Evolutionary conservation across 257 asterid genomes (phyloP), one percentile per base, ranked within the genome.

Genomic region (Salvia splendens): DNA sequence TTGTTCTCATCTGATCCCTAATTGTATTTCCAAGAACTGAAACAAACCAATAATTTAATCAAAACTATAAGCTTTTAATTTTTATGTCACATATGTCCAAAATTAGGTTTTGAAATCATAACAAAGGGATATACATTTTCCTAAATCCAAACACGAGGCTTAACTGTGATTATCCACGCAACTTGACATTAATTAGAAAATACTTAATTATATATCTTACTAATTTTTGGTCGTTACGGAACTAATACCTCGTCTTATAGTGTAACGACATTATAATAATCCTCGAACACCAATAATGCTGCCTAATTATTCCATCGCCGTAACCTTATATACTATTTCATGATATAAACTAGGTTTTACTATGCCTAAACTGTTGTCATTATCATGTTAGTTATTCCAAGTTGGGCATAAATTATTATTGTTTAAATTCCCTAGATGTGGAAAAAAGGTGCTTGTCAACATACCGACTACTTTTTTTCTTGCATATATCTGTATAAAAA

Each of bases 1-100:
- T 75, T 75, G 76, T 65, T 75, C 73, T 68, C 47, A 53, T 73
- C 75, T 69, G 77, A 79, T 73, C 81, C 73, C 70, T 73, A 66
- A 65, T 78, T 73, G 61, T 81, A 80, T 73, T 76, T 80, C 74
- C 81, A 80, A 76, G 77, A 76, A 61, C 68, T 69, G 77, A 73
- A 79, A 75, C 63, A 69, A 68, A 72, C 78, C 43, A 75, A 42
- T 75, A 40, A 33, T 64, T 43, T 68, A 64, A 52, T 64, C 30
- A 45, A 56, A 40, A 53, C 30, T 12, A 24, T 24, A 56, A 32
- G 56, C 14, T 52, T 60, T 17, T 11, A 67, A 49, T 10, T 8
- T 59, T 24, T 24, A 24, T 24, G 2, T 20, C 46, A 4, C 20
- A 72, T 14, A 43, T 48, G 70, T 75, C 78, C 80, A 75, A 65